These are phyloP conservation scores for Zygosaccharomyces pseudobailii DNA, from an alignment of 1,139 yeast genomes.

Conservation along the genomic window DNA sequence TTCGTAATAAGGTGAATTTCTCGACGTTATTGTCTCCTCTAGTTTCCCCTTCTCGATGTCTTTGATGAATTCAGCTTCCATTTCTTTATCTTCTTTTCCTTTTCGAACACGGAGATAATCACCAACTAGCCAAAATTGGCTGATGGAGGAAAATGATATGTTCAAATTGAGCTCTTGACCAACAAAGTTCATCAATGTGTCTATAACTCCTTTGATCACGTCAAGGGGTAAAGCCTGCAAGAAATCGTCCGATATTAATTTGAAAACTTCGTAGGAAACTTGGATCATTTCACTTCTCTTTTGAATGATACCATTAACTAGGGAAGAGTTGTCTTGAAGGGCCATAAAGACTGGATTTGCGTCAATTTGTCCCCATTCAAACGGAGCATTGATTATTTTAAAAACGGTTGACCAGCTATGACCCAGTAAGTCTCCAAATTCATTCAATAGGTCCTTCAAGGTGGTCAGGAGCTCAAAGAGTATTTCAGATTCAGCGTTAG, in stretches of 20 bases:
- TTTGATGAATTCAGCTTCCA: constrained; percentile 6
- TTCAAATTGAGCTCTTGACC: constrained; percentile 69
- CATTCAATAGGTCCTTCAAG: constrained; percentile 65
- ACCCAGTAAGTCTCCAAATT: constrained; percentile 58
- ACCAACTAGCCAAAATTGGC: constrained; percentile 87
- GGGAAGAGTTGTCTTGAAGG: constrained; percentile 26
- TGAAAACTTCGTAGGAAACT: constrained; percentile 72
- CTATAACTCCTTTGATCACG: constrained; percentile 60
- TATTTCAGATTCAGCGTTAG: constrained; percentile 53
- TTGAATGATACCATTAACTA: constrained; percentile 32
- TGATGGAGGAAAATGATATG: constrained; percentile 82
- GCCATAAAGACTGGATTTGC: constrained; percentile 9
- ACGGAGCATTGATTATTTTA: constrained; percentile 63
- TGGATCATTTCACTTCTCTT: constrained; percentile 47
- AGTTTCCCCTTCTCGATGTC: constrained; percentile 12
- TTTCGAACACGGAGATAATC: constrained; percentile 53
- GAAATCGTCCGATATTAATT: constrained; percentile 80
- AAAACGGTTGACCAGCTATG: constrained; percentile 73
- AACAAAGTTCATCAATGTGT: constrained; percentile 67
- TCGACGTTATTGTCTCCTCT: constrained; percentile 15
- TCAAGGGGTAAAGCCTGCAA: constrained; percentile 60
- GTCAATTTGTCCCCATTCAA: constrained; percentile 40
- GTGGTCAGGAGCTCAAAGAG: constrained; percentile 59
- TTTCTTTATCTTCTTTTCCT: constrained; percentile 2
- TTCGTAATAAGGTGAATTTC: constrained; percentile 9